Base-by-base conservation (phyloP, 441 rosid species). In the Brassica balearica region DNA sequence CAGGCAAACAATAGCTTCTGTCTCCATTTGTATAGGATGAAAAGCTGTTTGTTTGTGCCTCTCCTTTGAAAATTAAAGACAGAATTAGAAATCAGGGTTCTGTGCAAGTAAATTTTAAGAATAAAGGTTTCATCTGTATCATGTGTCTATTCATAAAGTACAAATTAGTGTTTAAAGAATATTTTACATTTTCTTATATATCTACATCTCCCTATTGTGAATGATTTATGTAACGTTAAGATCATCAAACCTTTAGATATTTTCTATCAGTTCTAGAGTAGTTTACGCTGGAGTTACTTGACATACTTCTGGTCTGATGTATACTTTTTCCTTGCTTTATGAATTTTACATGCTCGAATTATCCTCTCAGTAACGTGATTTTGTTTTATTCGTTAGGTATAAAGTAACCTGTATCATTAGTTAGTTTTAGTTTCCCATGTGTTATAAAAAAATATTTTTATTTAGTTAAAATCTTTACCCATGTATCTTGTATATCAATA, bases 1-100 rank as follows among this genome's bases (percentile, higher is more conserved):
- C 76, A 34, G 1, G 29, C 48, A 11, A 34, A 15, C 34, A 48
- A 43, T 53, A 78, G 77, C 48, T 78, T 66, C 23, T 61, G 34
- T 11, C 48, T 68, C 53, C 19, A 66, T 43, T 46, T 60, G 46
- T 61, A 27, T 12, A 65, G 61, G 73, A 9, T 3, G n/a, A 69
- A 25, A 65, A 65, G 5, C 66, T 53, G 75, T 23, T 55, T 69
- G 2, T 36, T 15, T 56, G 29, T 32, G 27, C 2, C 29, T 19
- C 74, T 68, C 11, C 43, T 36, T 38, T 56, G 9, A n/a, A 25
- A 25, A 34, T 19, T n/a, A 66, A 20, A 43, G 58, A 10, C 53
- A 65, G 25, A 17, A 34, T 8, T 36, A 3, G 53, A 65, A 65
- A 8, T 36, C 32, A 34, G 27, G 4, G 71, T 8, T 25, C 2